A percentile compares a stretch with the other conserved stretches of the same genome.
phyloP scores from a whole-genome alignment of 2,329 filamentous ascomycete genomes.

The Lasiodiplodia theobromae region DNA sequence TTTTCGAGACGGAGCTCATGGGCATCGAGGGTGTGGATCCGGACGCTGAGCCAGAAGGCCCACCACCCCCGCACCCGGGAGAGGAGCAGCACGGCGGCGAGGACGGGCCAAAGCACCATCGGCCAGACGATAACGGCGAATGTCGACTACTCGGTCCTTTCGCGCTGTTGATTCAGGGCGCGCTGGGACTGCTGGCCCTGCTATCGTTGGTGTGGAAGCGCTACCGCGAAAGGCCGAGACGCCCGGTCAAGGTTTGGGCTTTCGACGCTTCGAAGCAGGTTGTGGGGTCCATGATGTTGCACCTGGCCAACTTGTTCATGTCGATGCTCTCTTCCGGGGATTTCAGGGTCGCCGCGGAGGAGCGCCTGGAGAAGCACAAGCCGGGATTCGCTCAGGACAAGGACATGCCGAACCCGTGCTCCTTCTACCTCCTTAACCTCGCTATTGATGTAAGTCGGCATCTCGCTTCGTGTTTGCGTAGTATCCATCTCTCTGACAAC shows the following conservation, averaged over 20 bases:
- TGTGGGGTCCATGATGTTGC: constrained; percentile 88
- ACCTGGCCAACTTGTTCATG: constrained; percentile 93
- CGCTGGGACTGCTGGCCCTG: constrained; percentile 82
- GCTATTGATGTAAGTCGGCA: constrained; percentile 83
- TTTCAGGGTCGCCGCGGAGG: constrained; percentile 68
- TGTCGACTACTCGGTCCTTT: constrained; percentile 90
- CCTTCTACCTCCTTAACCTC: constrained; percentile 92
- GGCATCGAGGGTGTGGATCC: constrained; percentile 75
- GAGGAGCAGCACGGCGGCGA: constrained; percentile 32
- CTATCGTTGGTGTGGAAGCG: constrained; percentile 91
- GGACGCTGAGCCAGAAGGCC: constrained; percentile 1
- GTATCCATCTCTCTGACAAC: constrained; percentile 31
- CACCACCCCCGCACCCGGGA: constrained; percentile 30
- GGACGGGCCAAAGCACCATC: constrained; percentile 39
- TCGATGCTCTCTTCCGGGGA: constrained; percentile 92
- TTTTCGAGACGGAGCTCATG: constrained; percentile 92
- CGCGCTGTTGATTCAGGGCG: constrained; percentile 86
- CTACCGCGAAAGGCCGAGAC: constrained; percentile 88
- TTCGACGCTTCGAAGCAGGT: constrained; percentile 99
- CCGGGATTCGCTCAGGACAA: constrained; percentile 46
- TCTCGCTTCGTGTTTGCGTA: neutral
- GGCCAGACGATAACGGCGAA: constrained; percentile 67
- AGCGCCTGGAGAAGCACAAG: constrained; percentile 35
- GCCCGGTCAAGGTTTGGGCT: constrained; percentile 95
- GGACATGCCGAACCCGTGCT: constrained; percentile 85